Evolutionary conservation across 345 rosid species (phyloP).

Genomic region (Geranium rotundifolium): DNA sequence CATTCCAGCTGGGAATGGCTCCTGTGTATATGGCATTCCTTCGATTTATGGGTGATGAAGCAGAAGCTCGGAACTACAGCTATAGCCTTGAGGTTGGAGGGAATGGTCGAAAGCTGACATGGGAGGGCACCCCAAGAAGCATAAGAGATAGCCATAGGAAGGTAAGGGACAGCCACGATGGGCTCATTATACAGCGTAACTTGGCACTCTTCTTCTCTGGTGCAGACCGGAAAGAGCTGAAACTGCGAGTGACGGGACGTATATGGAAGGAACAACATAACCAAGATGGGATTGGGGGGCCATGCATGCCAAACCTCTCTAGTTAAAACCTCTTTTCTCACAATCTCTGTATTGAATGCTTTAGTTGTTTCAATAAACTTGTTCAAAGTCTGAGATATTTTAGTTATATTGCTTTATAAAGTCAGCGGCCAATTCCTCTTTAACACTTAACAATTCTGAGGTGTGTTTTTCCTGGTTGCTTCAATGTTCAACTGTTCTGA

Average conservation of each 20-base stretch:
- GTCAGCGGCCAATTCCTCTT: too few relatives aligned
- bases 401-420: too few relatives aligned
- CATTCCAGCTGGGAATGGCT: slow-evolving; percentile 93
- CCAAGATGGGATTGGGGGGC: slow-evolving; percentile 47
- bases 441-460: too few relatives aligned
- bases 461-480: too few relatives aligned
- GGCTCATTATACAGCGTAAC: slow-evolving; percentile 76
- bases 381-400: too few relatives aligned
- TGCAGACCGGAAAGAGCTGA: slow-evolving; percentile 86
- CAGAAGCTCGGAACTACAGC: slow-evolving; percentile 74
- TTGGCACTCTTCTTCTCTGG: slow-evolving; percentile 97
- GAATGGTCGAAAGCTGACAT: slow-evolving; percentile 72
- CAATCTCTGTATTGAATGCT: neutral
- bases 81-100: slow-evolving; percentile 97
- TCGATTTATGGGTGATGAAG: slow-evolving; percentile 88
- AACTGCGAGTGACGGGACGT: slow-evolving; percentile 80
- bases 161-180: slow-evolving; percentile 88
- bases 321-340: slow-evolving; percentile 20
- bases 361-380: too few relatives aligned
- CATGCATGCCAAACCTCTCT: slow-evolving; percentile 83
- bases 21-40: slow-evolving; percentile 97
- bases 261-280: slow-evolving; percentile 96
- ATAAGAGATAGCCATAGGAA: slow-evolving; percentile 88
- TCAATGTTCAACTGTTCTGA: too few relatives aligned
- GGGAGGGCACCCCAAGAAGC: slow-evolving; percentile 91